Percentiles rank a stretch among this genome's conserved stretches.
Evolutionary conservation across 257 asterid species (phyloP).

Genomic region (Jaltomata sinuosa): DNA sequence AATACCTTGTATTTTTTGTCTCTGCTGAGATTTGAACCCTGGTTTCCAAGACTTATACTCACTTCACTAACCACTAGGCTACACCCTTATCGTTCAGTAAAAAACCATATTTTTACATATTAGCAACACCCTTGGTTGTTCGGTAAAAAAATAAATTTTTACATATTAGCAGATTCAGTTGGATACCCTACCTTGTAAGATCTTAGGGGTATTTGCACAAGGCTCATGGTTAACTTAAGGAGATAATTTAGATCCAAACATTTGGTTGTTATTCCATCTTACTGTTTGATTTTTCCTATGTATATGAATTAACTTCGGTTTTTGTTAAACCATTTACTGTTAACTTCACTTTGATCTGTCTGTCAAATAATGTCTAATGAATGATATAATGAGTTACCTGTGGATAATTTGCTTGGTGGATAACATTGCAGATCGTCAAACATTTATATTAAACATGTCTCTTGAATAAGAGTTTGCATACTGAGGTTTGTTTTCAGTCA

Average conservation of each 20-base stretch:
- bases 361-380: background rate
- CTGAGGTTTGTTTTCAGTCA: background rate
- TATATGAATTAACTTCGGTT: background rate
- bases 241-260: background rate
- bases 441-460: background rate
- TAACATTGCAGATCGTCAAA: background rate
- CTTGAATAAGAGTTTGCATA: background rate
- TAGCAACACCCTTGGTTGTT: background rate
- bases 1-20: background rate
- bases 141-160: background rate
- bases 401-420: background rate
- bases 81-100: background rate
- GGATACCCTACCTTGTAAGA: background rate
- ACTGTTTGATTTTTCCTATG: background rate
- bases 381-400: background rate
- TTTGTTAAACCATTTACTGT: background rate
- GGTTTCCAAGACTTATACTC: background rate
- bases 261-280: background rate
- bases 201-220: background rate
- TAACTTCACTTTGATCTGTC: background rate
- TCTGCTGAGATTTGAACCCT: background rate
- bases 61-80: background rate
- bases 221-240: background rate
- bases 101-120: background rate
- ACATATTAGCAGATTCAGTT: background rate